phyloP scores from a whole-genome alignment of 345 rosid species.

The Populus davidiana region DNA sequence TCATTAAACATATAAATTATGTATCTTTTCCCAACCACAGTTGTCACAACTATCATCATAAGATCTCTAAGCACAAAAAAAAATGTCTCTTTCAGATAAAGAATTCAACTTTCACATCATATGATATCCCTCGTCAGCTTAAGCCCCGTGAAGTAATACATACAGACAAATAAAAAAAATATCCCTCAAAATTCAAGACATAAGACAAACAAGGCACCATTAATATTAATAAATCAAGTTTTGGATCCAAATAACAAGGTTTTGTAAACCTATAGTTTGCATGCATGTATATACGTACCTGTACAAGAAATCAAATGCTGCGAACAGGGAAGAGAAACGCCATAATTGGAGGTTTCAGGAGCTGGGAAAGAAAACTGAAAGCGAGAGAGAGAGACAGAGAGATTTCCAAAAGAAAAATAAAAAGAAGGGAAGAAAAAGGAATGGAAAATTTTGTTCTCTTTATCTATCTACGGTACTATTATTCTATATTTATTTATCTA shows the following conservation, averaged over 20 bases:
- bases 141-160: neutral
- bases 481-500: too few species aligned
- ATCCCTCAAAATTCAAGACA: neutral
- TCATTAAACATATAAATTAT: neutral
- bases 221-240: neutral
- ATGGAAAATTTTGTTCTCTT: too few species aligned
- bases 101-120: neutral
- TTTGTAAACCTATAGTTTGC: too few species aligned
- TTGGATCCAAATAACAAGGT: neutral
- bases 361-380: neutral
- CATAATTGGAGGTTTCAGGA: conserved; percentile 15
- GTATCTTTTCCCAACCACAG: neutral
- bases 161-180: neutral
- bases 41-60: neutral
- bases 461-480: too few species aligned
- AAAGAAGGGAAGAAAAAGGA: too few species aligned
- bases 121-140: neutral
- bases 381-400: too few species aligned
- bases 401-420: too few species aligned
- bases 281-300: neutral
- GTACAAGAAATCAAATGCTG: conserved; percentile 12
- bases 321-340: conserved; percentile 4
- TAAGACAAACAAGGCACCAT: neutral
- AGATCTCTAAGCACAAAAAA: neutral
- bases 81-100: neutral